Evolutionary conservation across 1,139 yeast species (phyloP).

Genomic region (Sugiyamaella grinbergsii): DNA sequence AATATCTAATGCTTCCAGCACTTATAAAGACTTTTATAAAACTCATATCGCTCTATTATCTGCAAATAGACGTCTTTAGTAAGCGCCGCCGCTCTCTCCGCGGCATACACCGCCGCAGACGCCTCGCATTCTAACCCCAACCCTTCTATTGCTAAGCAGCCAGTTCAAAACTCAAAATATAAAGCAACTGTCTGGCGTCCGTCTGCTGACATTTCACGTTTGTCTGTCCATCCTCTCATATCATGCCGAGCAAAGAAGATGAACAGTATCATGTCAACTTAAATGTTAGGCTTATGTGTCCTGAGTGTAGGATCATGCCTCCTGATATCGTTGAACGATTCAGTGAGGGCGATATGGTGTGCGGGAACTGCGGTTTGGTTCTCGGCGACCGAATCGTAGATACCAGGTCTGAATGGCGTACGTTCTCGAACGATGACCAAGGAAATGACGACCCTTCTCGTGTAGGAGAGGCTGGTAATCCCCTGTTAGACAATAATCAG

Average conservation of each 20-base stretch:
- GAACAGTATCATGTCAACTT: constrained; percentile 51
- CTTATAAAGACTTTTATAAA: no score
- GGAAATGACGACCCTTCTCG: constrained; percentile 98
- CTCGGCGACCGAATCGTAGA: constrained; percentile 91
- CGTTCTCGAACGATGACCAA: constrained; percentile 92
- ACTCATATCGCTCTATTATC: no score
- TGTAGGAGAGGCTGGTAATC: constrained; percentile 99
- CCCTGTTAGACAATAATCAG: constrained; percentile 86
- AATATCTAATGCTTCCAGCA: no score
- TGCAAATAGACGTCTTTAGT: no score
- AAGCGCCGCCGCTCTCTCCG: neutral
- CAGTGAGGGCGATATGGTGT: constrained; percentile 96
- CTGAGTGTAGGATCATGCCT: constrained; percentile 93
- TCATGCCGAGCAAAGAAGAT: constrained; percentile 24
- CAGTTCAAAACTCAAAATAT: no score
- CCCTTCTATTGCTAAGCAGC: neutral
- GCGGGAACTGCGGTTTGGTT: constrained; percentile 95
- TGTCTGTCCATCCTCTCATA: constrained; percentile 7
- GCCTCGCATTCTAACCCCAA: neutral
- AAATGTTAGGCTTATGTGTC: constrained; percentile 88
- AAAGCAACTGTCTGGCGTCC: no score
- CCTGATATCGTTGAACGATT: constrained; percentile 95
- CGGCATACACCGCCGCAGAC: neutral
- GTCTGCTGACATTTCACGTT: neutral
- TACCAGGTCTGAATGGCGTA: constrained; percentile 98